Percentiles rank a stretch among this genome's conserved stretches.
phyloP scores from a whole-genome alignment of 768 basidiomycete species.

The Suillus weaverae region DNA sequence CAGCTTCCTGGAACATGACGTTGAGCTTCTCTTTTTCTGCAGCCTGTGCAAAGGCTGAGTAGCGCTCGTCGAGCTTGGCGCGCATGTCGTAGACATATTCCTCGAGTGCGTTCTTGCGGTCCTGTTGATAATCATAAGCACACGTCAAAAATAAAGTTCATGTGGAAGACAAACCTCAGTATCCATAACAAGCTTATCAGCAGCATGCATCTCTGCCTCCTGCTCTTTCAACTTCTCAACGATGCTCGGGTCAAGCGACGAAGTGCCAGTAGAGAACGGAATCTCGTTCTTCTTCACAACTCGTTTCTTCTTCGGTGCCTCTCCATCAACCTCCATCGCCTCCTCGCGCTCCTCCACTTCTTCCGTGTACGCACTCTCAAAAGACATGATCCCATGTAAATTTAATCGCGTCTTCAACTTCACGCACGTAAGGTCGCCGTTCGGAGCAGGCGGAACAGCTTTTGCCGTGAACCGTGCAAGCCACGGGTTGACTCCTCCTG shows the following conservation, averaged over 20 bases:
- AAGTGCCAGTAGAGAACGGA: conserved; percentile 63
- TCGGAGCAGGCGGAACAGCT: conserved; percentile 65
- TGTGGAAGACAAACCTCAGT: conserved; percentile 70
- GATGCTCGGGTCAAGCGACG: conserved; percentile 61
- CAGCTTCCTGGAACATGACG: conserved; percentile 68
- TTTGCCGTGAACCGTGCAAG: conserved; percentile 81
- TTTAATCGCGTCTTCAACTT: conserved; percentile 92
- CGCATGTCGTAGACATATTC: conserved; percentile 98
- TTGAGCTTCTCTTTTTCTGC: conserved; percentile 80
- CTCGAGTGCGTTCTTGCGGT: conserved; percentile 97
- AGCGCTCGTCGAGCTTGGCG: conserved; percentile 87
- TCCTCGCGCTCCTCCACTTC: conserved; percentile 80
- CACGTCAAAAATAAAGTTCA: conserved; percentile 1
- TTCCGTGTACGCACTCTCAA: conserved; percentile 85
- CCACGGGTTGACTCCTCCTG: conserved; percentile 83
- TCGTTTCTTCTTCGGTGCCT: conserved; percentile 83
- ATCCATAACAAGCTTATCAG: conserved; percentile 95
- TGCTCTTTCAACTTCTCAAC: conserved; percentile 72
- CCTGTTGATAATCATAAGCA: conserved; percentile 43
- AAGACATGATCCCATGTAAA: conserved; percentile 81
- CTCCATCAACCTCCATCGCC: conserved; percentile 66
- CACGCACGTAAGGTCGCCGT: conserved; percentile 76
- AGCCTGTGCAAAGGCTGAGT: conserved; percentile 69
- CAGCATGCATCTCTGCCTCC: conserved; percentile 85
- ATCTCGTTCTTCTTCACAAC: conserved; percentile 82